Evolutionary conservation across 441 rosid species (phyloP).

Genomic region (Populus hybrid): DNA sequence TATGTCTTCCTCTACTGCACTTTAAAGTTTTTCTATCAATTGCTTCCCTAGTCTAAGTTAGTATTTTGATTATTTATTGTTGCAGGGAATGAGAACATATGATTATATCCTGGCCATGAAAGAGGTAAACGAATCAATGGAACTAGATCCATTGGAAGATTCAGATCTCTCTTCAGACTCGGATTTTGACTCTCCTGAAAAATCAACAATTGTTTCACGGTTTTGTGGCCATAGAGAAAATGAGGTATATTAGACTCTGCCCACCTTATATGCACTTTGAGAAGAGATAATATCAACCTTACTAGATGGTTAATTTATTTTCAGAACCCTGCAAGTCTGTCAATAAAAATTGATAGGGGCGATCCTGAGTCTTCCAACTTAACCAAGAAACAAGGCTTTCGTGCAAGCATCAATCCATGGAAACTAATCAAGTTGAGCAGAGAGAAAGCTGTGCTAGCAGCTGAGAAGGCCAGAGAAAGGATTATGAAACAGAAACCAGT

Average conservation of each 20-base stretch:
- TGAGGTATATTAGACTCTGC: conserved; percentile 41
- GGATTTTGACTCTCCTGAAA: conserved; percentile 79
- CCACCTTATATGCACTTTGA: conserved; percentile 9
- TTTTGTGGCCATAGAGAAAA: conserved; percentile 50
- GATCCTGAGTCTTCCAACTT: conserved; percentile 48
- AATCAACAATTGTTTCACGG: conserved; percentile 54
- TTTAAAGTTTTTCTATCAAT: neutral
- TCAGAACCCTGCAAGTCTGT: conserved; percentile 56
- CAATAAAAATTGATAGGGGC: conserved; percentile 59
- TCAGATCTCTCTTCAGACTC: conserved; percentile 83
- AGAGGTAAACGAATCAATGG: conserved; percentile 69
- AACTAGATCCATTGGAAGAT: conserved; percentile 62
- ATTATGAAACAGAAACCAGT: conserved; percentile 48
- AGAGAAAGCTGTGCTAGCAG: conserved; percentile 83
- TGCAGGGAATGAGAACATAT: conserved; percentile 95
- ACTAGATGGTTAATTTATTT: conserved; percentile 7
- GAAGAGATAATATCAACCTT: neutral
- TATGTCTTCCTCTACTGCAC: neutral
- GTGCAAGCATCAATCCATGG: conserved; percentile 84
- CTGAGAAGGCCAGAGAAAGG: conserved; percentile 83
- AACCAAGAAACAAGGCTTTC: conserved; percentile 66
- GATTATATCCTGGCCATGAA: conserved; percentile 95
- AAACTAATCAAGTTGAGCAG: conserved; percentile 69
- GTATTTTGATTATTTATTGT: conserved; percentile 3
- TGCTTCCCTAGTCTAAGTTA: neutral